These are phyloP conservation scores for Vitis rotundifolia DNA, from an alignment of 164 flowering plant species.

Conservation along the genomic window DNA sequence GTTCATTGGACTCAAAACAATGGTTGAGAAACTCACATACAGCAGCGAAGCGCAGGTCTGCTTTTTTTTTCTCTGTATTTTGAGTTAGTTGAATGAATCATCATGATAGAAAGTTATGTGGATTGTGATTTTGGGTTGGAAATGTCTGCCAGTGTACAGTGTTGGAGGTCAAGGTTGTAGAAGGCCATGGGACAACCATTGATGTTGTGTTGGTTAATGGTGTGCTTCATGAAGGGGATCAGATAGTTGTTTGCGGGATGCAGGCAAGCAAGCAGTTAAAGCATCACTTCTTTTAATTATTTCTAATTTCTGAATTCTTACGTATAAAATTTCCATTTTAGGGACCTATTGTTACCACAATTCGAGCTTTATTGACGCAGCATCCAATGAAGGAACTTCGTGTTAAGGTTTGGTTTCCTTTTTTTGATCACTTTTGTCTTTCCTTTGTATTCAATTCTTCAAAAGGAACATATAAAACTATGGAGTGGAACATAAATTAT, in stretches of 20 bases:
- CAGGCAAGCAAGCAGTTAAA: slow-evolving; percentile 56
- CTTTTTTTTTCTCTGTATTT: neutral
- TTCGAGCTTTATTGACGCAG: slow-evolving; percentile 91
- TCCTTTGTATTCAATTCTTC: too few relatives aligned
- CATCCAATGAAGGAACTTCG: slow-evolving; percentile 99
- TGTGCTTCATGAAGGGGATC: slow-evolving; percentile 95
- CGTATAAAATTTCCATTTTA: slow-evolving; percentile 19
- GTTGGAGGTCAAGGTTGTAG: slow-evolving; percentile 95
- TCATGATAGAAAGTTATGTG: neutral
- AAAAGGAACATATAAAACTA: too few relatives aligned
- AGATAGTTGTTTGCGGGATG: slow-evolving; percentile 96
- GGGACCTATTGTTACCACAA: slow-evolving; percentile 93
- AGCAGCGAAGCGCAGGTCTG: slow-evolving; percentile 77
- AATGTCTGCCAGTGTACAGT: slow-evolving; percentile 80
- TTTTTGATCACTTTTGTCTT: neutral
- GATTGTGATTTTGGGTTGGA: slow-evolving; percentile 3
- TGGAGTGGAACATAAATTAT: too few relatives aligned
- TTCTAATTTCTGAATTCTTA: neutral
- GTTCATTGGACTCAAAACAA: slow-evolving; percentile 92
- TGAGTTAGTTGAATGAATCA: neutral
- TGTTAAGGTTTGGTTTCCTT: slow-evolving; percentile 64
- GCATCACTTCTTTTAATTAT: neutral
- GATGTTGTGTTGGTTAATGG: slow-evolving; percentile 98
- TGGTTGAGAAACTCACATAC: slow-evolving; percentile 88
- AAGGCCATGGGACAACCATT: slow-evolving; percentile 97